phyloP scores from a whole-genome alignment of 345 rosid genomes.

The Erodium maritimum region DNA sequence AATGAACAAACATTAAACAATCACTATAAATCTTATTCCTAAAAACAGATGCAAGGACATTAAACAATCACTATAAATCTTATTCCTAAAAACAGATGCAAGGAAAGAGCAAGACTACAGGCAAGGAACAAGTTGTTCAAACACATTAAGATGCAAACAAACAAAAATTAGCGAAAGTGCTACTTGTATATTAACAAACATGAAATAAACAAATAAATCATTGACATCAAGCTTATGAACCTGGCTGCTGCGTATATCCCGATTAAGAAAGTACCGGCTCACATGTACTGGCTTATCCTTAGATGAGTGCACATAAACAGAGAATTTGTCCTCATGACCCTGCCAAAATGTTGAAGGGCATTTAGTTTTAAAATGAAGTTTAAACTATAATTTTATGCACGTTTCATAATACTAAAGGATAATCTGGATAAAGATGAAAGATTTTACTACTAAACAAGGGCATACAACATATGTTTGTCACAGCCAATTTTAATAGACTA shows the following conservation, averaged over 20 bases:
- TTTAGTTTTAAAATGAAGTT: slow-evolving; percentile 1
- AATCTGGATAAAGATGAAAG: background rate
- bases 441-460: background rate
- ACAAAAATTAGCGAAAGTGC: background rate
- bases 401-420: background rate
- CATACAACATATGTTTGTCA: background rate
- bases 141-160: background rate
- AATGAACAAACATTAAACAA: background rate
- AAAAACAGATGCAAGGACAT: no score
- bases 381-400: background rate
- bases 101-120: background rate
- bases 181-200: background rate
- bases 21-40: background rate
- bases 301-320: slow-evolving; percentile 32
- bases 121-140: background rate
- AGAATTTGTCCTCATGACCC: slow-evolving; percentile 34
- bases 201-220: background rate
- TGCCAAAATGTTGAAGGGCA: slow-evolving; percentile 5
- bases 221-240: slow-evolving; percentile 6
- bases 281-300: slow-evolving; percentile 22
- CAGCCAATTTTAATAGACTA: background rate
- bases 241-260: slow-evolving; percentile 27
- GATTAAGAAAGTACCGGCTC: slow-evolving; percentile 24
- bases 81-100: background rate
- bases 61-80: background rate